phyloP scores from a whole-genome alignment of 306 rosid species.

The Pyrus communis region DNA sequence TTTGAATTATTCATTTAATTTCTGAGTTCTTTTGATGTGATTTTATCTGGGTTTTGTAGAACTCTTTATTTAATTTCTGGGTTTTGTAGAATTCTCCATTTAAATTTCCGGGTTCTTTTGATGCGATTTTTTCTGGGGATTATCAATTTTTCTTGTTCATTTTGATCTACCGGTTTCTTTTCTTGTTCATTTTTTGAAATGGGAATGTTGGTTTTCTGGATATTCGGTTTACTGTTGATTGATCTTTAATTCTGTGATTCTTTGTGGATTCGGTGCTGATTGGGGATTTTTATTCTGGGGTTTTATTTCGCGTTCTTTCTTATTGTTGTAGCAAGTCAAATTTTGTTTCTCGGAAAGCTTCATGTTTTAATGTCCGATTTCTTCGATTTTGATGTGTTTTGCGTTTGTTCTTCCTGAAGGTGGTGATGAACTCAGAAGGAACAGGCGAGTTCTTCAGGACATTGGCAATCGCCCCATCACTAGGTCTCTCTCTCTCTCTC shows the following conservation, averaged over 20 bases:
- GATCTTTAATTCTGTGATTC: background rate
- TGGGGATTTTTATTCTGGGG: background rate
- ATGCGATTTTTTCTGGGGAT: too few species aligned
- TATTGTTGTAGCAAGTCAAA: background rate
- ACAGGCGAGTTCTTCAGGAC: conserved; percentile 58
- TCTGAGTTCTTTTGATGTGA: background rate
- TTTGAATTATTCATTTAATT: too few species aligned
- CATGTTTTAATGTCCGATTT: too few species aligned
- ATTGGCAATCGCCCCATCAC: conserved; percentile 36
- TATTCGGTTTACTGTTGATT: too few species aligned
- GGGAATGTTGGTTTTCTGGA: too few species aligned
- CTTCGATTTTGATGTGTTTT: too few species aligned
- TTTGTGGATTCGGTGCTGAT: background rate
- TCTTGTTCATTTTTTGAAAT: too few species aligned
- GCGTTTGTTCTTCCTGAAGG: conserved; percentile 14
- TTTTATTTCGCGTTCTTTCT: background rate
- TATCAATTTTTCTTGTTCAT: too few species aligned
- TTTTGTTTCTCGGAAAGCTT: background rate
- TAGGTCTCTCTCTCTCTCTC: background rate
- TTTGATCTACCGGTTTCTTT: too few species aligned
- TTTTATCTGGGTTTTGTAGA: background rate
- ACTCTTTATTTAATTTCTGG: background rate
- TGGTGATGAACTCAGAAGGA: conserved; percentile 42
- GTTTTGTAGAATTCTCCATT: too few species aligned
- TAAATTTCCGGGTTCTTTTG: too few species aligned